Base-by-base conservation (phyloP, 2,329 filamentous ascomycete species). In the Salinomyces thailandicus region DNA sequence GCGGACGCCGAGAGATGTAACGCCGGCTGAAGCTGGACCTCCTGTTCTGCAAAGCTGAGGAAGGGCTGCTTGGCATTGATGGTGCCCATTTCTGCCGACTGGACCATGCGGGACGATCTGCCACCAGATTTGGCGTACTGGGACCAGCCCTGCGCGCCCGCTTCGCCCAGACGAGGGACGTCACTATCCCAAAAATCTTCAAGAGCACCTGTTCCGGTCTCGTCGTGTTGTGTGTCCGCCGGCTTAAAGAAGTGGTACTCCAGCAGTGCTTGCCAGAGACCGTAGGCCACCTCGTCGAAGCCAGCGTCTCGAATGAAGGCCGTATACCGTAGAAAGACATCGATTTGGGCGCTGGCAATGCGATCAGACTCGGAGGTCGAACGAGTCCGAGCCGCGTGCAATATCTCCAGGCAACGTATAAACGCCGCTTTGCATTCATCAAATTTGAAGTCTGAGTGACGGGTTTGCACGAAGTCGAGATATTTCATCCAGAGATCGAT, bases 141-240 rank as follows among this genome's bases (percentile, higher is more conserved):
- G 2, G 51, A 55, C 86, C 86, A 95, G 1, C 86, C 85, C 42
- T 69, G 66, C 2, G 85, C 79, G 2, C 66, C 68, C 1, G 61
- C 52, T 48, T 96, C 89, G 7, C 89, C 89, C 36, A 94, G 72
- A 5, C 89, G 74, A 0, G 81, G 67, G 0, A 76, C 69, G 53
- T 95, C 89, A 38, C 77, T 83, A 41, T 94, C 85, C 91, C 91
- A 96, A 45, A 91, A 94, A 2, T 78, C 70, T 32, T 73, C 65
- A 43, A 94, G 82, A 0, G 50, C 48, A 30, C 18, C 61, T 11
- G 43, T 45, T 1, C 31, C 31, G 7, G 38, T 37, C 33, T 33
- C 45, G 15, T 29, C 6, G 34, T 30, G 16, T 4, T 6, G 39
- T 13, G 36, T 15, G 7, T 28, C 30, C 7, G 36, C 13, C 2